A percentile compares a stretch with the other conserved stretches of the same genome.
Conservation (phyloP, 2,329 filamentous ascomycete species). For the Madurella fahalii region DNA sequence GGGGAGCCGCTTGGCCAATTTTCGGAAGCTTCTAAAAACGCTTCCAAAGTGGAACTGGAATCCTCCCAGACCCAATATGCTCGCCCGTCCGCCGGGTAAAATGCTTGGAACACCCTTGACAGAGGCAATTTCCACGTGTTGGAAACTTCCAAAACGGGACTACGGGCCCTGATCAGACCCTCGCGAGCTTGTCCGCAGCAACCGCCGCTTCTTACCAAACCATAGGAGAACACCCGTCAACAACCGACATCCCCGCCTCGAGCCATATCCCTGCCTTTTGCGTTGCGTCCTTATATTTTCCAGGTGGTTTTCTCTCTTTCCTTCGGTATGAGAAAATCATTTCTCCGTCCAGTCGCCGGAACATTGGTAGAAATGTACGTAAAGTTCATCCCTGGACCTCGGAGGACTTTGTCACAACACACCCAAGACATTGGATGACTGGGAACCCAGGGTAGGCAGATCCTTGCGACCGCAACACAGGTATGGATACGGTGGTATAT, state of each 20-base stretch:
- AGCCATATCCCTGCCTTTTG: background rate
- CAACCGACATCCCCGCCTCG: constrained; percentile 2
- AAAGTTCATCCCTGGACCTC: no score
- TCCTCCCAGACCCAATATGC: background rate
- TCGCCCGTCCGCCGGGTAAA: constrained; percentile 12
- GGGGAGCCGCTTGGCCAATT: no score
- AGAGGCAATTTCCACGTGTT: constrained; percentile 16
- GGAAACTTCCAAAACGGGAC: constrained; percentile 9
- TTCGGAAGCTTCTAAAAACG: no score
- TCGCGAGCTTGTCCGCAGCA: background rate
- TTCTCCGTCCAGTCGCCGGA: no score
- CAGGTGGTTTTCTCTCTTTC: no score
- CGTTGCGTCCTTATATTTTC: background rate
- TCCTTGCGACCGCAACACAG: constrained; percentile 1
- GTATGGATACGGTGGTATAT: background rate
- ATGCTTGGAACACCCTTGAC: constrained; percentile 2
- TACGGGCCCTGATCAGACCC: constrained; percentile 3
- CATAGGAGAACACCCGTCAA: constrained; percentile 4
- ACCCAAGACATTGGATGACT: constrained; percentile 3
- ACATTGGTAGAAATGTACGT: no score
- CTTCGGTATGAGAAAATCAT: no score
- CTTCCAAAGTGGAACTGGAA: constrained; percentile 2
- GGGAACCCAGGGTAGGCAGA: background rate
- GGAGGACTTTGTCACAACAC: background rate
- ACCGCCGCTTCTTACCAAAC: background rate